Conservation (phyloP, 257 asterid genomes). For the Euphrasia confusa region DNA sequence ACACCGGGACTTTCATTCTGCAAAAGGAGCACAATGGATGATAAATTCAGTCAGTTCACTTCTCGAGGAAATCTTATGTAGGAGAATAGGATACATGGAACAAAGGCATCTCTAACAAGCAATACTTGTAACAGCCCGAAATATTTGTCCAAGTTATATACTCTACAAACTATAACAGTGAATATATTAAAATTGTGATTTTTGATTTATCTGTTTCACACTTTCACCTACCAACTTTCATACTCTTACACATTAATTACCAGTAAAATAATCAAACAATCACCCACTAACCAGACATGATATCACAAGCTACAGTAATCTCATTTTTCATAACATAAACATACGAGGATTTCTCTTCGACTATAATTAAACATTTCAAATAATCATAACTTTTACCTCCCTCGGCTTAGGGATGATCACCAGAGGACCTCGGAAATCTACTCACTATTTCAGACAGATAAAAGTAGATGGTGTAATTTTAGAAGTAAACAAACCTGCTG, state of each 20-base stretch:
- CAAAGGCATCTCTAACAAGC: not conserved
- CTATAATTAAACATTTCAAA: too few species aligned
- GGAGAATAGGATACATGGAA: not conserved
- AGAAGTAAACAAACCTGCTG: constrained; percentile 60
- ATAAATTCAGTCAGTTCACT: constrained; percentile 2
- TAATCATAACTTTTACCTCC: not conserved
- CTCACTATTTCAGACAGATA: not conserved
- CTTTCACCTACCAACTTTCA: too few species aligned
- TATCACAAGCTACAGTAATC: too few species aligned
- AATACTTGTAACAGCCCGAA: not conserved
- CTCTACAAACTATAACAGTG: not conserved
- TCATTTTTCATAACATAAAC: too few species aligned
- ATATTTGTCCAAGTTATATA: not conserved
- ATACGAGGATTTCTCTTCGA: too few species aligned
- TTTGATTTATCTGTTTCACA: too few species aligned
- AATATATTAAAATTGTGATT: too few species aligned
- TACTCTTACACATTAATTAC: too few species aligned
- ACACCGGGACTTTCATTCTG: constrained; percentile 75
- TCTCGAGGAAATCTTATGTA: not conserved
- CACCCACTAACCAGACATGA: too few species aligned
- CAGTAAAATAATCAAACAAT: too few species aligned
- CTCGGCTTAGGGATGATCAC: not conserved
- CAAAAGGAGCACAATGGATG: constrained; percentile 19
- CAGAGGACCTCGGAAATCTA: constrained; percentile 1
- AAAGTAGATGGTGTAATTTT: constrained; percentile 3